These are phyloP conservation scores for Decorospora gaudefroyi DNA, from an alignment of 2,329 filamentous ascomycete genomes.

Conservation along the genomic window DNA sequence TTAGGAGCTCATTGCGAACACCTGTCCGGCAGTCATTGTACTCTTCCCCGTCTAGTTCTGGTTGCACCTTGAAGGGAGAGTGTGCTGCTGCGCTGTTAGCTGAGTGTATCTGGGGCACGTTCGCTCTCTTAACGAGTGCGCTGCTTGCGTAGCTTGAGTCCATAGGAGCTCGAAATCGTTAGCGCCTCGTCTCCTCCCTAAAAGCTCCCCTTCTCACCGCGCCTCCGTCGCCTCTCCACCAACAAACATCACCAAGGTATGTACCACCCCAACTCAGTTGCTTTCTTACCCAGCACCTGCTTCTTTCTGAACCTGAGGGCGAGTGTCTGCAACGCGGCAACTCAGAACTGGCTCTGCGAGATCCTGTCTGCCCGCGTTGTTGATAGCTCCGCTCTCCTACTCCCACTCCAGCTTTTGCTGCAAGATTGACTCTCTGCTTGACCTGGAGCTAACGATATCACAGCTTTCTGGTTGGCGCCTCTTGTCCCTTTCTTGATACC, in stretches of 20 bases:
- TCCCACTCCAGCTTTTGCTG: background rate
- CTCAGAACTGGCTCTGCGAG: too few relatives aligned
- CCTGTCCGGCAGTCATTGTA: conserved; percentile 2
- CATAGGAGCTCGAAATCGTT: conserved; percentile 4
- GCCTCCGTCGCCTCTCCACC: background rate
- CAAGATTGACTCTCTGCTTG: background rate
- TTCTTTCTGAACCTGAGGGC: background rate
- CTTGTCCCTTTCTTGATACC: background rate
- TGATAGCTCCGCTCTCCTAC: background rate
- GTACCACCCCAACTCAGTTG: background rate
- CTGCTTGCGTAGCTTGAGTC: conserved; percentile 3
- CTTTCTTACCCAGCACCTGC: background rate
- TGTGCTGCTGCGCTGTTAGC: conserved; percentile 3
- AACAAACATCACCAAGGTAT: conserved; percentile 3
- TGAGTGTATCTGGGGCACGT: conserved; percentile 10
- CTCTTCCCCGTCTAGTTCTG: conserved; percentile 2
- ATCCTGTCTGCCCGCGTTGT: background rate
- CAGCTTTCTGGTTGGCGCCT: background rate
- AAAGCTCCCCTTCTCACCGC: background rate
- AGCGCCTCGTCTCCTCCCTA: conserved; percentile 6
- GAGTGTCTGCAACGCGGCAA: background rate
- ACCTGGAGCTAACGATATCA: conserved; percentile 1
- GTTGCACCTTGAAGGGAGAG: conserved; percentile 1
- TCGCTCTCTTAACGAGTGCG: background rate
- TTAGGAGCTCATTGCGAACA: background rate